Evolutionary conservation across 345 rosid genomes (phyloP).

Genomic region (Camelina laxa): DNA sequence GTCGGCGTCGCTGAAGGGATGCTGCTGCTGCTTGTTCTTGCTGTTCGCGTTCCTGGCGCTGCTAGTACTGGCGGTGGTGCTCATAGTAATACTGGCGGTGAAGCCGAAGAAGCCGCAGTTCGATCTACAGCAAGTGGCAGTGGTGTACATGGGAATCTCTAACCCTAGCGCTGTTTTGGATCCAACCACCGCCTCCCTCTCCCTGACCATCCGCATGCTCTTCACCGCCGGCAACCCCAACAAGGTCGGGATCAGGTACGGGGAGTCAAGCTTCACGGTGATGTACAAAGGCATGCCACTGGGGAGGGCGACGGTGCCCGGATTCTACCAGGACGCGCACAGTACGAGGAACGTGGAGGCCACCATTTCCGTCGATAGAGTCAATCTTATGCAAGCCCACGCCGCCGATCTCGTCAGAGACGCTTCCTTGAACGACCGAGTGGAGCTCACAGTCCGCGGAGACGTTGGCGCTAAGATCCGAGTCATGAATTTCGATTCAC

Average conservation of each 20-base stretch:
- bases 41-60: constrained; percentile 85
- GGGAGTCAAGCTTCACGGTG: constrained; percentile 91
- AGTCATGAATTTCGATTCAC: constrained; percentile 85
- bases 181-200: constrained; percentile 69
- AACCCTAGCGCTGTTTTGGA: constrained; percentile 45
- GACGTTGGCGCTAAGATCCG: constrained; percentile 97
- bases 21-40: constrained; percentile 97
- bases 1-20: constrained; percentile 86
- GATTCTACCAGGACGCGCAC: constrained; percentile 89
- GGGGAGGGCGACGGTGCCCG: constrained; percentile 88
- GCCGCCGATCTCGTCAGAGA: constrained; percentile 79
- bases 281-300: constrained; percentile 93
- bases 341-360: constrained; percentile 77
- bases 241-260: constrained; percentile 96
- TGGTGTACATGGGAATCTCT: constrained; percentile 84
- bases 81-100: constrained; percentile 80
- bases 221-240: constrained; percentile 94
- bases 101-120: constrained; percentile 98
- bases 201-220: constrained; percentile 73
- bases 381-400: constrained; percentile 78
- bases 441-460: constrained; percentile 80
- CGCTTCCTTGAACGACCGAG: constrained; percentile 85
- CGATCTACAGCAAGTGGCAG: constrained; percentile 96
- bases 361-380: constrained; percentile 78
- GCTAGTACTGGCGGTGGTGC: constrained; percentile 68